These are phyloP conservation scores for Mallotus nudiflorus DNA, from an alignment of 345 rosid genomes.

Conservation along the genomic window DNA sequence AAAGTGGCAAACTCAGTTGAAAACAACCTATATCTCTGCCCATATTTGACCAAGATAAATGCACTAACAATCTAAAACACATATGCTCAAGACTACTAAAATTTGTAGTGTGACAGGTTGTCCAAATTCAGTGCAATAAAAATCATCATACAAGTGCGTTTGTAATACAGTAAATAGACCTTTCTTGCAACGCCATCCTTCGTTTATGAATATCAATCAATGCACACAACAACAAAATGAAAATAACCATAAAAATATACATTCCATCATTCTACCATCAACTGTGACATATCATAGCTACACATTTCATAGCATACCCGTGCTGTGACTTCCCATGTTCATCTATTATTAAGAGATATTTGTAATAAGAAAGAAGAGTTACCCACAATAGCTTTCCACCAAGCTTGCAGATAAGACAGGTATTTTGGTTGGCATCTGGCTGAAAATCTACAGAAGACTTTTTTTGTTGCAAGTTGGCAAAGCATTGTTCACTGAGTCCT, in stretches of 20 bases:
- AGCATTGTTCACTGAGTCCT: slow-evolving; percentile 31
- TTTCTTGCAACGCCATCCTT: too few relatives aligned
- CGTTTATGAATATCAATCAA: background rate
- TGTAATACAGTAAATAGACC: too few relatives aligned
- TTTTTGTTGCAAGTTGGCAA: slow-evolving; percentile 21
- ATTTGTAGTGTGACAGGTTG: background rate
- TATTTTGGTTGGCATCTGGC: slow-evolving; percentile 21
- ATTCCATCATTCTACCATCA: background rate
- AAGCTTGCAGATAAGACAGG: slow-evolving; percentile 44
- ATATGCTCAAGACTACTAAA: background rate
- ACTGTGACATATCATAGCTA: background rate
- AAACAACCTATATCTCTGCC: background rate
- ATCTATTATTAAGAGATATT: background rate
- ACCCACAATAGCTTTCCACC: slow-evolving; percentile 57
- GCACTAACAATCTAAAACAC: background rate
- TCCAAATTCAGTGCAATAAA: too few relatives aligned
- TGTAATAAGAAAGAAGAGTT: slow-evolving; percentile 11
- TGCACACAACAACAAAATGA: background rate
- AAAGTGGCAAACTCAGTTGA: background rate
- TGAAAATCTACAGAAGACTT: slow-evolving; percentile 25
- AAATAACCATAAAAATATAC: background rate
- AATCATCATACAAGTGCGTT: background rate
- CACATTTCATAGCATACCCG: background rate
- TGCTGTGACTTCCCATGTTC: background rate
- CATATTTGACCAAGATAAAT: background rate